phyloP scores from a whole-genome alignment of 2,329 filamentous ascomycete genomes.

The Eurotiales sp. region DNA sequence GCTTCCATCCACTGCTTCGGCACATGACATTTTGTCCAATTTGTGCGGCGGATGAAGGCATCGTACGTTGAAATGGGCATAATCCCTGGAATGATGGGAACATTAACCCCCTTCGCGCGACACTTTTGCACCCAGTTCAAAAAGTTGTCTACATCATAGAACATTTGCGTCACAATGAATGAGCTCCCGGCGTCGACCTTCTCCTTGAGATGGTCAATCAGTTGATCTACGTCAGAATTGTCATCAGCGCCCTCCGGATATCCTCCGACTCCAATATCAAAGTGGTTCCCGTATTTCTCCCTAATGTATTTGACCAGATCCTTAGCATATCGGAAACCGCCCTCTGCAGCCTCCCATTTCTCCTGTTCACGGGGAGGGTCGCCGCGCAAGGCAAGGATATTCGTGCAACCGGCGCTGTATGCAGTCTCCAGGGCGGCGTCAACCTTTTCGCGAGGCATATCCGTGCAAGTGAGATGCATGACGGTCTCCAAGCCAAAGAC shows the following conservation, averaged over 20 bases:
- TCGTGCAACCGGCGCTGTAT: conserved; percentile 93
- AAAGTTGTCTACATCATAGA: conserved; percentile 97
- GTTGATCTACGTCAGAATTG: conserved; percentile 75
- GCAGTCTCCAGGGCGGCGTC: conserved; percentile 82
- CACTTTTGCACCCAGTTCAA: conserved; percentile 84
- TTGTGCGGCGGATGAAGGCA: conserved; percentile 82
- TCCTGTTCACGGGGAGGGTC: conserved; percentile 92
- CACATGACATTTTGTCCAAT: conserved; percentile 83
- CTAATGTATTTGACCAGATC: conserved; percentile 85
- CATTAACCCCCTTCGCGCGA: conserved; percentile 74
- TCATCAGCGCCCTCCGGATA: conserved; percentile 96
- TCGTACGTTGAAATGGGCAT: conserved; percentile 96
- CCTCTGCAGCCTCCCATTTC: conserved; percentile 84
- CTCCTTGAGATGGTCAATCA: conserved; percentile 92
- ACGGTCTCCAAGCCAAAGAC: conserved; percentile 96
- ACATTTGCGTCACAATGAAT: conserved; percentile 99
- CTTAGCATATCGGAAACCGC: conserved; percentile 84
- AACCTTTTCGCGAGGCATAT: conserved; percentile 91
- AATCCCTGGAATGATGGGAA: conserved; percentile 81
- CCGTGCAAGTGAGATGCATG: conserved; percentile 98
- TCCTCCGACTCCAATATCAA: conserved; percentile 94
- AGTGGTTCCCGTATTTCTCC: conserved; percentile 77
- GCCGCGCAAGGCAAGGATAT: conserved; percentile 89
- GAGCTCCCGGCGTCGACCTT: conserved; percentile 92
- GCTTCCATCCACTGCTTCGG: conserved; percentile 75